phyloP scores from a whole-genome alignment of 495 filamentous ascomycete genomes.

The Xylaria bambusicola region DNA sequence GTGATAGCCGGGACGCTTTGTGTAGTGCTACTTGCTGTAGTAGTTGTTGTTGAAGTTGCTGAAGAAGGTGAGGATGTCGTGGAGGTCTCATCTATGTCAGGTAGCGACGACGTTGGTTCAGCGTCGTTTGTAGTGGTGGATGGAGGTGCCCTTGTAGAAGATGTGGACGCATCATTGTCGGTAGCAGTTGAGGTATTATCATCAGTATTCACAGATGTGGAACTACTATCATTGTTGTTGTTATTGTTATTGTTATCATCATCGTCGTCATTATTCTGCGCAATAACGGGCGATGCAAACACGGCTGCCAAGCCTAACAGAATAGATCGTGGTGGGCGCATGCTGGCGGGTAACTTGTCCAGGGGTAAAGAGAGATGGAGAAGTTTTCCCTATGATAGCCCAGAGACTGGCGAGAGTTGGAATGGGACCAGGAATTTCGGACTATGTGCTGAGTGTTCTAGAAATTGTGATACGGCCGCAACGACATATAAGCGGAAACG shows the following conservation, averaged over 20 bases:
- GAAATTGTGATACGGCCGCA: background rate
- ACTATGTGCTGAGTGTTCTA: background rate
- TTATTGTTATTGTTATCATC: constrained; percentile 11
- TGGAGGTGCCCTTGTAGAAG: constrained; percentile 20
- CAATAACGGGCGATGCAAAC: constrained; percentile 26
- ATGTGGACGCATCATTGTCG: constrained; percentile 18
- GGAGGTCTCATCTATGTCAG: constrained; percentile 18
- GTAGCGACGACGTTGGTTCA: constrained; percentile 9
- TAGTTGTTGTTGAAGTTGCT: constrained; percentile 3
- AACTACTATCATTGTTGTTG: constrained; percentile 6
- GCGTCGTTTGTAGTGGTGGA: constrained; percentile 3
- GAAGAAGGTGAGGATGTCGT: constrained; percentile 14
- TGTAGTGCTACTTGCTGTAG: constrained; percentile 23
- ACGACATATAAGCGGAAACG: background rate
- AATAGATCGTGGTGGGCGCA: constrained; percentile 17
- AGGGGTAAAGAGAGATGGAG: background rate
- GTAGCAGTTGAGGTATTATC: constrained; percentile 1
- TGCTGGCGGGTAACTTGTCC: background rate
- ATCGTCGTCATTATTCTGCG: constrained; percentile 25
- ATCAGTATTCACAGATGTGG: constrained; percentile 9
- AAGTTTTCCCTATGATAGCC: background rate
- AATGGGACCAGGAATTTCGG: background rate
- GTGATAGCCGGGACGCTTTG: constrained; percentile 31
- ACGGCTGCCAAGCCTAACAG: constrained; percentile 20
- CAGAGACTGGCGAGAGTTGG: background rate